phyloP scores from a whole-genome alignment of 805 yeast species.

The Tetrapisispora phaffii region DNA sequence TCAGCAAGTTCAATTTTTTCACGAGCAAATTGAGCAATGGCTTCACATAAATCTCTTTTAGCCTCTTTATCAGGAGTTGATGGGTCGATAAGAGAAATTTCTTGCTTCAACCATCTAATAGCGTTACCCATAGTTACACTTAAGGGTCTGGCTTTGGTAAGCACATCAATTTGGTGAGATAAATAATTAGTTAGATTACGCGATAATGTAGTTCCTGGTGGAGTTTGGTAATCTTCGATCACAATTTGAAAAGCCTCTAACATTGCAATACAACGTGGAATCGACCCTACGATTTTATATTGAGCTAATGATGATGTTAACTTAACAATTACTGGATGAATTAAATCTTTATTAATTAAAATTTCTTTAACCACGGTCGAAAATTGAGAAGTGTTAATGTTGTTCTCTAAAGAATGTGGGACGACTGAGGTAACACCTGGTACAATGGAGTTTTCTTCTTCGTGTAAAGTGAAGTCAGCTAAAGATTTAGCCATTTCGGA shows the following conservation, averaged over 20 bases:
- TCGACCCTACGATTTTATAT: slow-evolving; percentile 83
- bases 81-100: slow-evolving; percentile 71
- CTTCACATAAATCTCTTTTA: slow-evolving; percentile 48
- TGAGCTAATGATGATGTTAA: slow-evolving; percentile 74
- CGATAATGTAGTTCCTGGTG: slow-evolving; percentile 72
- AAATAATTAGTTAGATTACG: slow-evolving; percentile 83
- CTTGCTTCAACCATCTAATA: slow-evolving; percentile 93
- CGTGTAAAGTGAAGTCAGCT: slow-evolving; percentile 21
- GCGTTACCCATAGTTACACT: slow-evolving; percentile 96
- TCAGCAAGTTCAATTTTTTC: slow-evolving; percentile 82
- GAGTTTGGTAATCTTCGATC: slow-evolving; percentile 72
- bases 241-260: slow-evolving; percentile 73
- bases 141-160: slow-evolving; percentile 84
- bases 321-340: slow-evolving; percentile 78
- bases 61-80: slow-evolving; percentile 53
- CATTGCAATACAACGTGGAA: slow-evolving; percentile 76
- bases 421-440: slow-evolving; percentile 33
- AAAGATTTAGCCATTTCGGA: slow-evolving; percentile 19
- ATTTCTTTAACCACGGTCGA: slow-evolving; percentile 26
- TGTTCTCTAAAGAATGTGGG: slow-evolving; percentile 35
- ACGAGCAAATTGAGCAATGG: slow-evolving; percentile 69
- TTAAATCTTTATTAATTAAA: slow-evolving; percentile 37
- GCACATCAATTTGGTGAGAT: slow-evolving; percentile 84
- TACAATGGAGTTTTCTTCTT: slow-evolving; percentile 26
- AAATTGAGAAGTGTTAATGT: slow-evolving; percentile 21